Base-by-base conservation (phyloP, 2,329 filamentous ascomycete species). In the Pyrenophora graminea region DNA sequence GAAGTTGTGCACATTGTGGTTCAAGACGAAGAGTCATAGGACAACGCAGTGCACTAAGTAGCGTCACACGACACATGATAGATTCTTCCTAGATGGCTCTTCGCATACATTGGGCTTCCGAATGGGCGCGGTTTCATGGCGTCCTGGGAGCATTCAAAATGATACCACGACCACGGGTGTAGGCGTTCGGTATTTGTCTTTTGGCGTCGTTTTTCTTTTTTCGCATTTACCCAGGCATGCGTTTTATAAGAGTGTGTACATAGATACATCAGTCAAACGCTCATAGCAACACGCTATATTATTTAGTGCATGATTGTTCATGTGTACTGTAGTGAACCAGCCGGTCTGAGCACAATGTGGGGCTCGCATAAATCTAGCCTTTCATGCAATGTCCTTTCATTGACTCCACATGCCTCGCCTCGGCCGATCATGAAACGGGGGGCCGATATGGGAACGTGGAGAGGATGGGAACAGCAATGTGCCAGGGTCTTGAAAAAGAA, bases 1-100 rank as follows among this genome's bases (percentile, higher is more conserved):
- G 58, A 65, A 25, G 55, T 66, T 3, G 63, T 70, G 1, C 64
- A 50, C 10, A 68, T 70, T 21, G 58, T 53, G 12, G 51, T 71
- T 3, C 62, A 70, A 38, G 58, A 64, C n/a, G 55, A 45, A 31
- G 53, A 56, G 9, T 42, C 1, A 45, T 47, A 23, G 33, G 31
- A 15, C 33, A 17, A 39, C n/a, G 31, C 9, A 17, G 7, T 32
- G 30, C 25, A 10, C 18, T 15, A 40, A 7, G 27, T 17, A 34
- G 30, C 17, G 12, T 34, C 25, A 19, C 23, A 21, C 21, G 31
- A 21, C 19, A 38, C 18, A 13, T 17, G 5, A 30, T 36, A 27
- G 13, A 6, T 17, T 41, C 27, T 31, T 44, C 23, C 21, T 23
- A 31, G 8, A 18, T 31, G 3, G 52, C 32, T 39, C 25, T 38